Conservation (phyloP, 208 protist species). For the Crithidia bombi region DNA sequence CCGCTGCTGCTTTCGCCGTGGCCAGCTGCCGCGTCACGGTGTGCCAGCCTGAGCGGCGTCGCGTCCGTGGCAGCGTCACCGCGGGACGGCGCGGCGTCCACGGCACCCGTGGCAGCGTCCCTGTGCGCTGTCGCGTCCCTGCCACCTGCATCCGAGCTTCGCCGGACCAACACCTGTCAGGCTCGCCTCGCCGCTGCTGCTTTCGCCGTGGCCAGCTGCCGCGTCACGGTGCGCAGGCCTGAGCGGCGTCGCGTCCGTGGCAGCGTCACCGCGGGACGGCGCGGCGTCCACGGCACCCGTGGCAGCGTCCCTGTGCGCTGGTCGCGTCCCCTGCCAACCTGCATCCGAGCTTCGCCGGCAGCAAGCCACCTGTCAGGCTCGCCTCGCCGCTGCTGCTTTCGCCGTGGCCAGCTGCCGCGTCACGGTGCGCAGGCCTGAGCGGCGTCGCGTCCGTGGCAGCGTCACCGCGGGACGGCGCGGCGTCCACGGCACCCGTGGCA, state of each 20-base stretch:
- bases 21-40: too few relatives aligned
- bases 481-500: background rate
- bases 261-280: background rate
- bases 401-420: background rate
- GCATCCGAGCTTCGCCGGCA: too few relatives aligned
- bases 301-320: constrained; percentile 5
- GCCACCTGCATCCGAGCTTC: too few relatives aligned
- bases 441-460: constrained; percentile 3
- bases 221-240: background rate
- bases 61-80: too few relatives aligned
- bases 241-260: background rate
- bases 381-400: constrained; percentile 3
- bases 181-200: constrained; percentile 4
- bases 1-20: background rate
- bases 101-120: too few relatives aligned
- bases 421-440: background rate
- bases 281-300: background rate
- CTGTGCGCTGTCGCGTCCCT: too few relatives aligned
- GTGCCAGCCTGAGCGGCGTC: too few relatives aligned
- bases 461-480: background rate
- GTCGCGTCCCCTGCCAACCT: too few relatives aligned
- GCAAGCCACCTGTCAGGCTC: too few relatives aligned
- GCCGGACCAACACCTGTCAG: too few relatives aligned
- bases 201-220: background rate
- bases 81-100: too few relatives aligned